Percentiles rank a stretch among this genome's conserved stretches.
phyloP scores from a whole-genome alignment of 176 grass and related monocot species.

The Stipa capillata region DNA sequence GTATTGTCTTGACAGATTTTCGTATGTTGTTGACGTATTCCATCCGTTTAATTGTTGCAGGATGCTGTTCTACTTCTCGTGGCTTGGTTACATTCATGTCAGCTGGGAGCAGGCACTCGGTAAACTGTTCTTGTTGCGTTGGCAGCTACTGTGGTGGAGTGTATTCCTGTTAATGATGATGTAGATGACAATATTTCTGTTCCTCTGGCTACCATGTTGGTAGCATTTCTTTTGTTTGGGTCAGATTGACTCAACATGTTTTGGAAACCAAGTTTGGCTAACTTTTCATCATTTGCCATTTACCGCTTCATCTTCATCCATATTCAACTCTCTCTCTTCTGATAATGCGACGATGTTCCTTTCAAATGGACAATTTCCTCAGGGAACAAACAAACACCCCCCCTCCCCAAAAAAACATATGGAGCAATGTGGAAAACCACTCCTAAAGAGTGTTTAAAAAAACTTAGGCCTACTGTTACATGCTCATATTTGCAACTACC shows the following conservation, averaged over 20 bases:
- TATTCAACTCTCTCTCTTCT: background rate
- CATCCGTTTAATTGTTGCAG: constrained; percentile 8
- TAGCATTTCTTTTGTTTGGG: constrained; percentile 52
- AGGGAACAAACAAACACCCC: background rate
- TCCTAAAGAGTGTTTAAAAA: background rate
- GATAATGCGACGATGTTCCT: background rate
- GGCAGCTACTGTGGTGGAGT: constrained; percentile 61
- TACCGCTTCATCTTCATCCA: background rate
- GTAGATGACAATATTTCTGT: constrained; percentile 97
- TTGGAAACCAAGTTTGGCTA: background rate
- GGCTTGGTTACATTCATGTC: constrained; percentile 55
- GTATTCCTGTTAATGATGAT: constrained; percentile 58
- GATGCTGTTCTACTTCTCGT: constrained; percentile 85
- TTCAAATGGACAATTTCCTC: background rate
- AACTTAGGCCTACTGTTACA: background rate
- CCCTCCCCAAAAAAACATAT: background rate
- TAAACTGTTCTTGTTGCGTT: constrained; percentile 55
- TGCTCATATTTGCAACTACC: background rate
- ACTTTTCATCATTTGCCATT: too few species aligned
- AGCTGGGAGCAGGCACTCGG: constrained; percentile 31
- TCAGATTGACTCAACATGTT: constrained; percentile 21
- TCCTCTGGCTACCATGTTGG: constrained; percentile 66
- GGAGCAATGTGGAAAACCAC: background rate
- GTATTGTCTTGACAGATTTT: background rate
- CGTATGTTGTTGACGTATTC: background rate